Evolutionary conservation across 495 filamentous ascomycete genomes (phyloP).

Genomic region (Talaromyces proteolyticus): DNA sequence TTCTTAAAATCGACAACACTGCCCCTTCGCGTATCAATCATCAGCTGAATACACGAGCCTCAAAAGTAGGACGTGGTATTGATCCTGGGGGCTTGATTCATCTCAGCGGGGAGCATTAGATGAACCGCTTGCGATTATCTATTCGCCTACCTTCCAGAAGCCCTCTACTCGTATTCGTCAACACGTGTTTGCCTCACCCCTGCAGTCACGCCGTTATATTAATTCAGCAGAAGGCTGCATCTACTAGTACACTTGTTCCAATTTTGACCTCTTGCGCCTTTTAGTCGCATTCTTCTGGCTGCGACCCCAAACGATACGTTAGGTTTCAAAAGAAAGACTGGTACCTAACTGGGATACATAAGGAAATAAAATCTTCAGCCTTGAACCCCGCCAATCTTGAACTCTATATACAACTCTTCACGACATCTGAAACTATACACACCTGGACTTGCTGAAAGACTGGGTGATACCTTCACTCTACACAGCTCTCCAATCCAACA

Average conservation of each 20-base stretch:
- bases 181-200: not conserved
- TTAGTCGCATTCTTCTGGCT: too few relatives aligned
- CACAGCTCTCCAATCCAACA: too few relatives aligned
- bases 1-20: not conserved
- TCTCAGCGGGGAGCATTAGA: not conserved
- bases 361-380: not conserved
- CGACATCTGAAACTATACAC: not conserved
- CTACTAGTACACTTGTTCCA: not conserved
- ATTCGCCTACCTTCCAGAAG: not conserved
- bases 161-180: not conserved
- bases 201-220: not conserved
- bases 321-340: too few relatives aligned
- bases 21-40: not conserved
- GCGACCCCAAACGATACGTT: too few relatives aligned
- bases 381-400: not conserved
- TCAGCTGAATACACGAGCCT: not conserved
- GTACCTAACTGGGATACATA: not conserved
- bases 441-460: too few relatives aligned
- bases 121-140: too few relatives aligned
- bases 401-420: not conserved
- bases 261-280: too few relatives aligned
- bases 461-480: too few relatives aligned
- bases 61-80: not conserved
- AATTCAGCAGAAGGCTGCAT: not conserved
- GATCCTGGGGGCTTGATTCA: not conserved